A percentile compares a stretch with the other conserved stretches of the same genome.
Conservation (phyloP, 2,329 filamentous ascomycete genomes). For the Tolypocladium nubicola region DNA sequence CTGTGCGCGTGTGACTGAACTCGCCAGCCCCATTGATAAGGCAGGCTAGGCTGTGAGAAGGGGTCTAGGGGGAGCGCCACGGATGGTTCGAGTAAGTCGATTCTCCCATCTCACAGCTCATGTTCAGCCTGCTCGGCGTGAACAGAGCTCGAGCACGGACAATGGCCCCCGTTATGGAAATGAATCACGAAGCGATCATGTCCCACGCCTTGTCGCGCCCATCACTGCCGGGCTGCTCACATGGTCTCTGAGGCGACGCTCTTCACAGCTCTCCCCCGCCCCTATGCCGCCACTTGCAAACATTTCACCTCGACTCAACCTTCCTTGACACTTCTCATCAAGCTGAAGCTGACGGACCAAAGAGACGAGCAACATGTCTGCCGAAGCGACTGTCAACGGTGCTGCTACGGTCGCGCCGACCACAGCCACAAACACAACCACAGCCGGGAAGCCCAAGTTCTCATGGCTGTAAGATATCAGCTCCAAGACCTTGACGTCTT, state of each 20-base stretch:
- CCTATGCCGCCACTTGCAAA: background rate
- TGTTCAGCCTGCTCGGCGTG: background rate
- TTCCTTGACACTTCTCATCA: background rate
- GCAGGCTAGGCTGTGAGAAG: background rate
- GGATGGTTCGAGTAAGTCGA: background rate
- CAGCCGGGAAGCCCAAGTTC: constrained; percentile 9
- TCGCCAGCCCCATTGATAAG: background rate
- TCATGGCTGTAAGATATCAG: constrained; percentile 26
- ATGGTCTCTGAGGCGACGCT: background rate
- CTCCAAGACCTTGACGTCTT: no score
- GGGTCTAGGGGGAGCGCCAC: background rate
- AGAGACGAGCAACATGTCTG: constrained; percentile 4
- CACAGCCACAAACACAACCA: background rate
- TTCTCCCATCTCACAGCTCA: background rate
- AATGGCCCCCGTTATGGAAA: background rate
- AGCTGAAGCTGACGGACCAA: constrained; percentile 6
- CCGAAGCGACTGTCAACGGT: constrained; percentile 1
- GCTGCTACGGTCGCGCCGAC: constrained; percentile 1
- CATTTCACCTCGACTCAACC: background rate
- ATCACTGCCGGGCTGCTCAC: background rate
- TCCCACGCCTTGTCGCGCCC: background rate
- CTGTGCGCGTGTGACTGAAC: background rate
- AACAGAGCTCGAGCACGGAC: background rate
- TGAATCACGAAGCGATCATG: background rate
- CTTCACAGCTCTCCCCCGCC: background rate